Evolutionary conservation across 768 basidiomycete genomes (phyloP).

Genomic region (Kwoniella sp.): DNA sequence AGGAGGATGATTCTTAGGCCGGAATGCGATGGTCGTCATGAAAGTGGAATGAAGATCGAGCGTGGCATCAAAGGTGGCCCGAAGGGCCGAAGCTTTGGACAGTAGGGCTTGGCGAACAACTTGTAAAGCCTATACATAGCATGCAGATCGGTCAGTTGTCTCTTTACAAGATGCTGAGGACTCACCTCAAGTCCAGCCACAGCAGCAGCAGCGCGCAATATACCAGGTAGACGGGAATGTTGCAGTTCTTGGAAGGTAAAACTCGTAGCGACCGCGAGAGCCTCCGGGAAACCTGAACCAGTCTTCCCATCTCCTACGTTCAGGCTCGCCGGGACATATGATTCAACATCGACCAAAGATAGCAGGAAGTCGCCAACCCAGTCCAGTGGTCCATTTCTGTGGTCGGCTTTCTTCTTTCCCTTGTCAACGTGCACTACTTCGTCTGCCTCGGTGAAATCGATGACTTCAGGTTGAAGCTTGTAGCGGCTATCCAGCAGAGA

Average conservation of each 20-base stretch:
- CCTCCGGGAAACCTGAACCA: conserved; percentile 61
- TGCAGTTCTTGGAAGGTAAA: conserved; percentile 81
- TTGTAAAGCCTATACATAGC: conserved; percentile 27
- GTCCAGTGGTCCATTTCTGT: conserved; percentile 57
- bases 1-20: conserved; percentile 56
- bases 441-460: background rate
- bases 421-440: conserved; percentile 10
- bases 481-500: conserved; percentile 33
- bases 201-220: conserved; percentile 66
- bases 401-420: conserved; percentile 29
- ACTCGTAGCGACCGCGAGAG: conserved; percentile 71
- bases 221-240: conserved; percentile 67
- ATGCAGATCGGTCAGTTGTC: background rate
- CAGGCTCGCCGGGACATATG: background rate
- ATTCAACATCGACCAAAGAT: conserved; percentile 52
- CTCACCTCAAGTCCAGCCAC: conserved; percentile 68
- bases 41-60: conserved; percentile 63
- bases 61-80: conserved; percentile 39
- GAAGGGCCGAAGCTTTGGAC: background rate
- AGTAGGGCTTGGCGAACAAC: conserved; percentile 29
- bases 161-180: conserved; percentile 19
- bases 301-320: background rate
- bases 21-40: conserved; percentile 62
- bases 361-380: conserved; percentile 71
- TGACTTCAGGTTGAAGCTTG: background rate